Evolutionary conservation across 108 stramenopile species (phyloP).

Genomic region (Seminavis robusta): DNA sequence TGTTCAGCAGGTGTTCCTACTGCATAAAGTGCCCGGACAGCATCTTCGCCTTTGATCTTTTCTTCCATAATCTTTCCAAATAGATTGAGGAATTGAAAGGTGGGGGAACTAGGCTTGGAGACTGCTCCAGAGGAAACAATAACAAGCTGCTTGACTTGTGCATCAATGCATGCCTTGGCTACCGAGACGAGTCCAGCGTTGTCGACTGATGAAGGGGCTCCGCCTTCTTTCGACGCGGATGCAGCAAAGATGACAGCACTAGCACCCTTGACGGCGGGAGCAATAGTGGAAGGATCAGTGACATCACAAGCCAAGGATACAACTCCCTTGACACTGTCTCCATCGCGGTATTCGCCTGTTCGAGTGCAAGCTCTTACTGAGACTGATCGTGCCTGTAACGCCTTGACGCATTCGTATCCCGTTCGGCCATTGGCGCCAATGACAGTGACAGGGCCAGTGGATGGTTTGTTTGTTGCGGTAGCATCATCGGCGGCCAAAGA

Average conservation of each 20-base stretch:
- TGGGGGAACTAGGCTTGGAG: slow-evolving; percentile 62
- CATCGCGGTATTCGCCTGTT: too few relatives aligned
- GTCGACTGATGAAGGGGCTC: slow-evolving; percentile 72
- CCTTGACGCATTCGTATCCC: too few relatives aligned
- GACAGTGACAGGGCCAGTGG: too few relatives aligned
- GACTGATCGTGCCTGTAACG: too few relatives aligned
- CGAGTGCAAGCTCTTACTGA: too few relatives aligned
- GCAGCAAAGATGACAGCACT: slow-evolving; percentile 86
- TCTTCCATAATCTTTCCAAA: slow-evolving; percentile 83
- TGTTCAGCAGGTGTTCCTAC: slow-evolving; percentile 12
- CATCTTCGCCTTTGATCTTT: slow-evolving; percentile 80
- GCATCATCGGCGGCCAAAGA: too few relatives aligned
- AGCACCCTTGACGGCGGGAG: slow-evolving; percentile 35
- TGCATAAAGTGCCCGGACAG: slow-evolving; percentile 57
- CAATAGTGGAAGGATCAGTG: slow-evolving; percentile 35
- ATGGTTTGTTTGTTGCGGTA: too few relatives aligned
- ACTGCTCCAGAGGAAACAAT: slow-evolving; percentile 78
- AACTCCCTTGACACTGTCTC: too few relatives aligned
- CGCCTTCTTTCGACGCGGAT: slow-evolving; percentile 70
- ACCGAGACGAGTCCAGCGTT: slow-evolving; percentile 63
- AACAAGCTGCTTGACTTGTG: slow-evolving; percentile 65
- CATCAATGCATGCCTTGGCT: slow-evolving; percentile 73
- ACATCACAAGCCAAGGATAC: too few relatives aligned
- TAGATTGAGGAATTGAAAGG: slow-evolving; percentile 73
- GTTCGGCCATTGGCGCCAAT: too few relatives aligned